These are phyloP conservation scores for Phaeosphaeriaceae sp. DNA, from an alignment of 2,329 filamentous ascomycete genomes.

Conservation along the genomic window DNA sequence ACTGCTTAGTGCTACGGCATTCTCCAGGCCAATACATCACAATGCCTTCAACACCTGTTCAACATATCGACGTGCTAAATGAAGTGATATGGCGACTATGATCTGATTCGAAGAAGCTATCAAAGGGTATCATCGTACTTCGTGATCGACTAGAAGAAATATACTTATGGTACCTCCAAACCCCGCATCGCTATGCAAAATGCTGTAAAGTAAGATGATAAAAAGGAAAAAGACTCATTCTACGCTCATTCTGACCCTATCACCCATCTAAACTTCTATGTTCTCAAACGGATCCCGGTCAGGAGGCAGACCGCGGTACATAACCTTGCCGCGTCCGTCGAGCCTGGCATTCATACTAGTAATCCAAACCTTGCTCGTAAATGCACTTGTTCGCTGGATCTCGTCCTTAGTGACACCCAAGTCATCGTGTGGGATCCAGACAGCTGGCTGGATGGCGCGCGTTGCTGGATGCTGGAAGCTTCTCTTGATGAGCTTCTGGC, in stretches of 20 bases:
- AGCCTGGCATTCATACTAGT: conserved; percentile 91
- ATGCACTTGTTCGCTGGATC: conserved; percentile 75
- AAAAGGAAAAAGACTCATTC: neutral
- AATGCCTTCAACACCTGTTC: neutral
- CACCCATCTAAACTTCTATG: conserved; percentile 37
- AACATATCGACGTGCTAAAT: neutral
- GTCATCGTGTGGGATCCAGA: conserved; percentile 94
- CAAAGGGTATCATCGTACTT: neutral
- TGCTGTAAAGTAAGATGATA: neutral
- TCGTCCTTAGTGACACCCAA: conserved; percentile 92
- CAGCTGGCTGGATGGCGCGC: conserved; percentile 80
- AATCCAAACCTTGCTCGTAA: conserved; percentile 83
- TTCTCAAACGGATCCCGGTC: conserved; percentile 65
- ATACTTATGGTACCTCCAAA: neutral
- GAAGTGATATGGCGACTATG: neutral
- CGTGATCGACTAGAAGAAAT: neutral
- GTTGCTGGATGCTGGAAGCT: conserved; percentile 92
- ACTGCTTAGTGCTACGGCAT: no score
- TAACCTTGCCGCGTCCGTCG: conserved; percentile 80
- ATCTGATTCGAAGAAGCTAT: neutral
- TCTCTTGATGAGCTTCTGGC: conserved; percentile 82
- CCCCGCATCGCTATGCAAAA: conserved; percentile 5
- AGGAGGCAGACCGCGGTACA: conserved; percentile 84
- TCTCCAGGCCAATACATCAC: neutral
- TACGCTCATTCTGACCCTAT: neutral